These are phyloP conservation scores for Exsudoporus frostii DNA, from an alignment of 768 basidiomycete genomes.

Conservation along the genomic window DNA sequence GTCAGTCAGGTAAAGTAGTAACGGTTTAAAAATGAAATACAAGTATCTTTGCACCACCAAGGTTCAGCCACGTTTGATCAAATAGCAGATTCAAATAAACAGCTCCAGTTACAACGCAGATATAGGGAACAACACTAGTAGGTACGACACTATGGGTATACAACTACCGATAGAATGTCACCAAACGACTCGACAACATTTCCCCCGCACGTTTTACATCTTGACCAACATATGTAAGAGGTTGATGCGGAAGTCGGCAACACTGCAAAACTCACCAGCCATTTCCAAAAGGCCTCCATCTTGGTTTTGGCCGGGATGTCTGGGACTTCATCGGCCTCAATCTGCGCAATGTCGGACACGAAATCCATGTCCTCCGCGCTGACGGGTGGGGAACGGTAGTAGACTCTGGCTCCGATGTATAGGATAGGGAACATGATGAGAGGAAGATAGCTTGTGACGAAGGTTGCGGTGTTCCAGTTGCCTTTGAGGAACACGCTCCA, in stretches of 20 bases:
- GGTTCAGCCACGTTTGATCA: not conserved
- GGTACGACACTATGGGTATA: not conserved
- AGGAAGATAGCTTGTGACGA: slow-evolving; percentile 83
- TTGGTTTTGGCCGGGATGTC: slow-evolving; percentile 69
- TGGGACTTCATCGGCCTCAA: slow-evolving; percentile 68
- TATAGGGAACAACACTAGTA: slow-evolving; percentile 6
- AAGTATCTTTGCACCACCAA: not conserved
- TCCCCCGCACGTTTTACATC: slow-evolving; percentile 16
- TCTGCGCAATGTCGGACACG: slow-evolving; percentile 60
- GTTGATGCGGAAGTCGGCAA: not conserved
- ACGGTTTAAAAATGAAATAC: slow-evolving; percentile 12
- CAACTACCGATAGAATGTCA: not conserved
- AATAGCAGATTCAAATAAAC: not conserved
- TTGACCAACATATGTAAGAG: slow-evolving; percentile 8
- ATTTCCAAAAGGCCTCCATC: slow-evolving; percentile 69
- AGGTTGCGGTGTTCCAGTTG: slow-evolving; percentile 57
- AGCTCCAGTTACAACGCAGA: not conserved
- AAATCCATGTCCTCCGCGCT: slow-evolving; percentile 80
- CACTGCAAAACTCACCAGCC: slow-evolving; percentile 55
- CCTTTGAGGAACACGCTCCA: slow-evolving; percentile 51
- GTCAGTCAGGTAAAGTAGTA: slow-evolving; percentile 28
- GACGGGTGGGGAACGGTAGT: slow-evolving; percentile 26
- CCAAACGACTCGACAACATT: not conserved
- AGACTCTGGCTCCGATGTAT: slow-evolving; percentile 57
- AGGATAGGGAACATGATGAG: slow-evolving; percentile 70